Conservation (phyloP, 352 stramenopile genomes). For the Pythium vanterpoolii region DNA sequence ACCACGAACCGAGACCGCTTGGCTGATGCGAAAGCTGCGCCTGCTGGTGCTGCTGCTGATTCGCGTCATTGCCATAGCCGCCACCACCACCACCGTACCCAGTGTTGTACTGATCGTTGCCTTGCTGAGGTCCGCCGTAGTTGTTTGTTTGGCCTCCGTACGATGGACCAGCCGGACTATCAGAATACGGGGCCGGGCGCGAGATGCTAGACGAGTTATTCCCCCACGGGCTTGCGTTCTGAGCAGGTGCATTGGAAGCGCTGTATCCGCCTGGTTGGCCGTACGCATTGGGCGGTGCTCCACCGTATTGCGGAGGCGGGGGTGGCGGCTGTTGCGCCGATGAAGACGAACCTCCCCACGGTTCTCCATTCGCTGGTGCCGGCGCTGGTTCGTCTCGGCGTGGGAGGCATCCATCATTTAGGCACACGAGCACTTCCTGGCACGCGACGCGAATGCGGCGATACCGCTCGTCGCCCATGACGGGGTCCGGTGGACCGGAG, state of each 20-base stretch:
- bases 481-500: slow-evolving; percentile 65
- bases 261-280: slow-evolving; percentile 14
- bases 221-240: slow-evolving; percentile 1
- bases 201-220: slow-evolving; percentile 17
- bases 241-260: not conserved
- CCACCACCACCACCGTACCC: slow-evolving; percentile 19
- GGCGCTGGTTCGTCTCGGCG: slow-evolving; percentile 41
- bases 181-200: slow-evolving; percentile 62
- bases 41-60: slow-evolving; percentile 15
- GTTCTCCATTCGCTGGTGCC: slow-evolving; percentile 16
- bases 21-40: slow-evolving; percentile 18
- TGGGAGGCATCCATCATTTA: slow-evolving; percentile 67
- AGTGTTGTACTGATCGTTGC: slow-evolving; percentile 21
- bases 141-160: slow-evolving; percentile 20
- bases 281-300: slow-evolving; percentile 13
- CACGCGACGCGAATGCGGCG: slow-evolving; percentile 77
- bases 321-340: slow-evolving; percentile 6
- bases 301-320: not conserved
- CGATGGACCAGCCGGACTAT: slow-evolving; percentile 29
- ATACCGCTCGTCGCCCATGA: slow-evolving; percentile 82
- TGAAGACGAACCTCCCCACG: slow-evolving; percentile 6
- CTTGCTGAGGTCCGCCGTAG: slow-evolving; percentile 31
- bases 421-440: slow-evolving; percentile 76
- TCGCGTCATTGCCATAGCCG: slow-evolving; percentile 24
- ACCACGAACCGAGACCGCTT: slow-evolving; percentile 58